Base-by-base conservation (phyloP, 1,139 yeast genomes). In the Nadsonia starkeyi-henricii region DNA sequence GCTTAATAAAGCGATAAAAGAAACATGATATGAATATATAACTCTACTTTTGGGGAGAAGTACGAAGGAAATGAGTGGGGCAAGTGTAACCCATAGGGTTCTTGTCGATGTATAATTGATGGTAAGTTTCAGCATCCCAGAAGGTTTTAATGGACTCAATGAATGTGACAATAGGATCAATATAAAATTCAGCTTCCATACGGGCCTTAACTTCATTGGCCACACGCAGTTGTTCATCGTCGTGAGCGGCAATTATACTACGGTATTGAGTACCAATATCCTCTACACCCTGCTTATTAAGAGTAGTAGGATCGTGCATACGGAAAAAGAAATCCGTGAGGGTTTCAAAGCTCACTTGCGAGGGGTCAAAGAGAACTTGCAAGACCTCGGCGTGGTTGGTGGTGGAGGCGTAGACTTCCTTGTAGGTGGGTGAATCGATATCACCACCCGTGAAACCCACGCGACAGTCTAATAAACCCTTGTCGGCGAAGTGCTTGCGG, bases 71-170 rank as follows among this genome's bases (percentile, higher is more conserved):
- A 62, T 89, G 97, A 3, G 89, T 79, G 21, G 96, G 93, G 63
- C 97, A 89, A 52, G 82, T 85, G 65, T 86, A 85, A 2, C 96
- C 96, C 3, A 69, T 67, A 1, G 96, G 95, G 62, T 89, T 86
- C 60, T 77, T 79, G 49, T 73, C 72, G 59, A 89, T 71, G 63
- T 91, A 91, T 53, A 74, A 61, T 62, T 91, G 97, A 63, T 91
- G 97, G 63, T 89, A 91, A 42, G 79, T 88, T 65, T 91, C 98
- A 19, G 97, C 97, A 61, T 89, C 96, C 69, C 81, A 81, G 74
- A 86, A 91, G 50, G 71, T 71, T 49, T 71, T 64, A 48, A 85
- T 73, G 17, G 85, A 83, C 58, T 77, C 85, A 49, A 89, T 77
- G 47, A 69, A 68, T 1, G 97, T 88, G 48, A 71, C 83, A 42